These are phyloP conservation scores for Colletotrichum paranaense DNA, from an alignment of 2,329 filamentous ascomycete species.

Conservation along the genomic window DNA sequence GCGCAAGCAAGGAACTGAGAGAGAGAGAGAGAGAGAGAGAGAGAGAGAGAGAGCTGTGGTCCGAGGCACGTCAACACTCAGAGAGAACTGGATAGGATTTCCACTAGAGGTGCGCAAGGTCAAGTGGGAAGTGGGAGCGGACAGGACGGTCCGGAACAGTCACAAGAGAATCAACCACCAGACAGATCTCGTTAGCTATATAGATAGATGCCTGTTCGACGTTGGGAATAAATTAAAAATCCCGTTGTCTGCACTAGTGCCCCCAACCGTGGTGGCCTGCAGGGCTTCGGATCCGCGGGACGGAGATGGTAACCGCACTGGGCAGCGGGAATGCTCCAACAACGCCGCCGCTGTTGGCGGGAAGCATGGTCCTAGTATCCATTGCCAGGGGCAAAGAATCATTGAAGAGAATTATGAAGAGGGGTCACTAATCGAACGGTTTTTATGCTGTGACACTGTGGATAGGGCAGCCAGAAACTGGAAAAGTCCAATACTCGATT, in stretches of 20 bases:
- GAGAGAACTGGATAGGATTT: not conserved
- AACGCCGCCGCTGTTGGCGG: not conserved
- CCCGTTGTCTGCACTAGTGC: not conserved
- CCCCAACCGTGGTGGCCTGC: not conserved
- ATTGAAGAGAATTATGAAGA: not conserved
- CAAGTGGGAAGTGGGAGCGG: not conserved
- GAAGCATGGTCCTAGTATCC: not conserved
- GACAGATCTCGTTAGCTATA: constrained; percentile 17
- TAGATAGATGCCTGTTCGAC: constrained; percentile 17
- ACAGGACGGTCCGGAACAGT: not conserved
- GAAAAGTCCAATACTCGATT: not conserved
- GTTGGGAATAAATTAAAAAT: constrained; percentile 26
- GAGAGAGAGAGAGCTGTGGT: no score
- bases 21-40: no score
- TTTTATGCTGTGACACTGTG: not conserved
- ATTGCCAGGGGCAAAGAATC: not conserved
- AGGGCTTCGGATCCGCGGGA: constrained; percentile 10
- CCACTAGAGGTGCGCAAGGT: not conserved
- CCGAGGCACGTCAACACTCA: not conserved
- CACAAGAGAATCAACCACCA: not conserved
- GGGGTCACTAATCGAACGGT: constrained; percentile 3
- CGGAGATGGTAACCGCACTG: constrained; percentile 7
- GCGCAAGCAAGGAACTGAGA: not conserved
- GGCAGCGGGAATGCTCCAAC: not conserved
- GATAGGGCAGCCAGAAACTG: not conserved